These are phyloP conservation scores for Scenedesmus sp. DNA, from an alignment of 163 green algal species.

Conservation along the genomic window DNA sequence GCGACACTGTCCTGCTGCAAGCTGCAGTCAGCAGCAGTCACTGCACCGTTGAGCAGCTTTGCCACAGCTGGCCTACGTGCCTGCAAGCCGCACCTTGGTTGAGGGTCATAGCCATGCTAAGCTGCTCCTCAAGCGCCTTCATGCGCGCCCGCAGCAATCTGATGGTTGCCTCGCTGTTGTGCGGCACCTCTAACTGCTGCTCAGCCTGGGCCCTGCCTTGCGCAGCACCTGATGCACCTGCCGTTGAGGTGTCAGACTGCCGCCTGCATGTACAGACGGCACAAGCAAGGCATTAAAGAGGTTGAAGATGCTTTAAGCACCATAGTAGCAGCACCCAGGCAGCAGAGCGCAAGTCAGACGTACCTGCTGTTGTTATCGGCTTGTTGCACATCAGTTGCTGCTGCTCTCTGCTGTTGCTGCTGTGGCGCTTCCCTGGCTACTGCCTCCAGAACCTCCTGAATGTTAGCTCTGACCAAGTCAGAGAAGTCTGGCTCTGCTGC, in stretches of 20 bases:
- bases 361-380: slow-evolving; percentile 14
- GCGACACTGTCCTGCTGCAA: background rate
- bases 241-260: background rate
- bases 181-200: slow-evolving; percentile 39
- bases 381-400: slow-evolving; percentile 16
- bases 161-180: slow-evolving; percentile 50
- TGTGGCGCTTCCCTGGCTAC: background rate
- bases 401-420: slow-evolving; percentile 33
- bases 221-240: background rate
- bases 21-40: background rate
- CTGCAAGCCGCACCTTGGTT: background rate
- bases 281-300: background rate
- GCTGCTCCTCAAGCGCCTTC: slow-evolving; percentile 46
- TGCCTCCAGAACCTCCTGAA: slow-evolving; percentile 61
- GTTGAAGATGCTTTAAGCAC: too few relatives aligned
- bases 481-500: slow-evolving; percentile 8
- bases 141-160: slow-evolving; percentile 41
- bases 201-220: background rate
- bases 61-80: background rate
- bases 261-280: background rate
- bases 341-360: background rate
- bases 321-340: background rate
- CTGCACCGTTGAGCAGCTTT: background rate
- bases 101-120: background rate
- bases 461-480: slow-evolving; percentile 61